Conservation (phyloP, 2,329 filamentous ascomycete genomes). For the Beauveria sp. region DNA sequence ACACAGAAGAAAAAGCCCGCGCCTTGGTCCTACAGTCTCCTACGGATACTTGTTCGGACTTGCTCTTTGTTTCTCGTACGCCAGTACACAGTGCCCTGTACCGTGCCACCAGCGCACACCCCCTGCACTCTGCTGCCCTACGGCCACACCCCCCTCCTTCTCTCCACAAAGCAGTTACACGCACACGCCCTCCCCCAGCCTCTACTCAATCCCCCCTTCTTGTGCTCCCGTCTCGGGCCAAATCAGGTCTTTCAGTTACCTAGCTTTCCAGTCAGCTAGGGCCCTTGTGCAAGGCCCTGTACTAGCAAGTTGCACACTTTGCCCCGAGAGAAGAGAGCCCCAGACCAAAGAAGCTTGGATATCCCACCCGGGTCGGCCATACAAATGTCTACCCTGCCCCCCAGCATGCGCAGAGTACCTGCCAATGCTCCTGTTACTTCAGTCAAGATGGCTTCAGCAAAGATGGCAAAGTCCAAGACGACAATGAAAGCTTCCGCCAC, state of each 20-base stretch:
- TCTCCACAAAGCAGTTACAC: background rate
- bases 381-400: slow-evolving; percentile 63
- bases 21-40: background rate
- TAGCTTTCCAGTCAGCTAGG: background rate
- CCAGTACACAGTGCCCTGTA: slow-evolving; percentile 6
- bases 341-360: background rate
- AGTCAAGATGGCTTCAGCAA: slow-evolving; percentile 56
- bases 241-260: background rate
- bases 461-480: slow-evolving; percentile 51
- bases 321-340: background rate
- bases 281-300: slow-evolving; percentile 6
- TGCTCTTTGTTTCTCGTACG: background rate
- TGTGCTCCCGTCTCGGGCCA: background rate
- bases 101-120: slow-evolving; percentile 3
- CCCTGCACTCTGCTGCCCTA: background rate
- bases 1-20: background rate
- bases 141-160: background rate
- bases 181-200: background rate
- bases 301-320: background rate
- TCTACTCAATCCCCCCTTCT: background rate
- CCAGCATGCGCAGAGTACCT: slow-evolving; percentile 46
- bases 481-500: slow-evolving; percentile 43
- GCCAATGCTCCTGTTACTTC: slow-evolving; percentile 37
- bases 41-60: background rate
- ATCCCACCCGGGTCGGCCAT: slow-evolving; percentile 21